A percentile compares a stretch with the other conserved stretches of the same genome.
phyloP scores from a whole-genome alignment of 441 rosid species.

The Populus tomentosa region DNA sequence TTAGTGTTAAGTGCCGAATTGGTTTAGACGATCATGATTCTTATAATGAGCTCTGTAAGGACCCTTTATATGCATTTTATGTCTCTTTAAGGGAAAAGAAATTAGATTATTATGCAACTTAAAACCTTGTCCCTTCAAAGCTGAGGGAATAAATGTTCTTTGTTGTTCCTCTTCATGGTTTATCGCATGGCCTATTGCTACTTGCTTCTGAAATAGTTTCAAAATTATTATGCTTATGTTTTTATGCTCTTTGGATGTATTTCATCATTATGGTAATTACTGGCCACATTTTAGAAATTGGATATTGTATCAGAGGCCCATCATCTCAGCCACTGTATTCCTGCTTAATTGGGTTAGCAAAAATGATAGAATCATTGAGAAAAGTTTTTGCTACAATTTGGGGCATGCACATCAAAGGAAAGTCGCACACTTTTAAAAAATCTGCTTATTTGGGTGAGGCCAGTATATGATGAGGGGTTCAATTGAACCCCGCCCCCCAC shows the following conservation, averaged over 20 bases:
- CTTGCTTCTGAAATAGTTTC: not conserved
- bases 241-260: not conserved
- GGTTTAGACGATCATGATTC: conserved; percentile 97
- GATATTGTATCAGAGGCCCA: not conserved
- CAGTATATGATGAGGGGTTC: not conserved
- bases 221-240: not conserved
- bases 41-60: conserved; percentile 87
- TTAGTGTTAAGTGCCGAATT: conserved; percentile 94
- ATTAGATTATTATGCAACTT: not conserved
- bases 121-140: not conserved
- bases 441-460: not conserved
- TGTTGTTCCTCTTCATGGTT: not conserved
- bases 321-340: not conserved
- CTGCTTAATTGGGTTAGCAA: not conserved
- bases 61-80: conserved; percentile 16
- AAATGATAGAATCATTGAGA: not conserved
- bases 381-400: not conserved
- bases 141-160: not conserved
- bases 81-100: not conserved
- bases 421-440: not conserved
- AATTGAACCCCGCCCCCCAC: too few species aligned
- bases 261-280: not conserved
- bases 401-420: not conserved
- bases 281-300: not conserved
- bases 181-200: not conserved